Base-by-base conservation (phyloP, 257 asterid genomes). In the Solanum raphanifolium region DNA sequence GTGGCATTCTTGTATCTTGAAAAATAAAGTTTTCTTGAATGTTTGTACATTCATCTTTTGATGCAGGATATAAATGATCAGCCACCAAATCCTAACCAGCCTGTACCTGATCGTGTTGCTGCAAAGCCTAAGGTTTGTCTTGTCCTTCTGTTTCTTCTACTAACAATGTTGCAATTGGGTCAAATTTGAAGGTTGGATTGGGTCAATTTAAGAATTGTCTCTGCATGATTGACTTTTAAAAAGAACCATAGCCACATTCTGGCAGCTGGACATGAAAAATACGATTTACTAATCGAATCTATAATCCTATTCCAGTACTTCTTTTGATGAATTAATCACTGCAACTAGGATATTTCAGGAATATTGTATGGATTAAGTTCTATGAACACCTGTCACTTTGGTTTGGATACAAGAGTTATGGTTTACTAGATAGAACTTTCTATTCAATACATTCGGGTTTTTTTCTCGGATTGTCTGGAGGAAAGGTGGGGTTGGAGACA, bases 71-170 rank as follows among this genome's bases (percentile, higher is more conserved):
- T 95, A 89, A 94, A 95, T 88, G 99, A 97, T 89, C 94, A 95
- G 86, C 98, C 99, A 48, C 99, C 99, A 38, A 96, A 97, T 92
- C 99, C 99, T 21, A 91, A 94, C 89, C 99, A 95, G 86, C 96
- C 98, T 3, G 89, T 97, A 71, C 89, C 99, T 75, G 94, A 92
- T 89, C 95, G 95, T 48, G 2, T 92, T 69, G 93, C 94, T 18
- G 96, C 98, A 39, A 92, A 89, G 93, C 95, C 96, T 75, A 95
- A 97, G 99, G 99, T 97, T 91, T 89, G 18, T 18, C 58, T 86
- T 58, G 7, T 38, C 78, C 78, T 87, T 76, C 27, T 84, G 58
- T 31, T 84, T 86, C 25, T 68, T 31, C 75, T 66, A 25, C 84
- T 25, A 16, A 5, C 69, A 46, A 82, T 81, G 68, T 48, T 13